Conservation (phyloP, 2,329 filamentous ascomycete genomes). For the Neospermospora avenae region DNA sequence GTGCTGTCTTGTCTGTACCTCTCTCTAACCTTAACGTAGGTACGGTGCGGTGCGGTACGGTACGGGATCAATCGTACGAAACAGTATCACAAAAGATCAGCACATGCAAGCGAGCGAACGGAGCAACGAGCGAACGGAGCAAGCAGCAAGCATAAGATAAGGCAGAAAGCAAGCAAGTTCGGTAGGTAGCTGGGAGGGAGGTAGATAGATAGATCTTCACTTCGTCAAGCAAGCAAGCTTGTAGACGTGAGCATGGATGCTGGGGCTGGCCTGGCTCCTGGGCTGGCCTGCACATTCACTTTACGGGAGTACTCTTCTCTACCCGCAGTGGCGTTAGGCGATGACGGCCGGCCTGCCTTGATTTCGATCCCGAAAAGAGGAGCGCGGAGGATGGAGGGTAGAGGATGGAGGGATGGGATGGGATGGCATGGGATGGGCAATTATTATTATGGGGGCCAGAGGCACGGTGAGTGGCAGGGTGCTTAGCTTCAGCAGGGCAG, state of each 20-base stretch:
- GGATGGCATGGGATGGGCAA: not conserved
- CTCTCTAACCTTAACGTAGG: not conserved
- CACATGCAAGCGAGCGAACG: not conserved
- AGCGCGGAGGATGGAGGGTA: constrained; percentile 5
- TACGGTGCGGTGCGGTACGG: too few species aligned
- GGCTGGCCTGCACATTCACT: not conserved
- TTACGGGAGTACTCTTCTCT: not conserved
- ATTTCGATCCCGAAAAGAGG: constrained; percentile 13
- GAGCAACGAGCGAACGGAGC: too few species aligned
- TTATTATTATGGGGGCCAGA: not conserved
- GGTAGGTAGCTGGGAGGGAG: not conserved
- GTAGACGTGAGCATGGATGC: not conserved
- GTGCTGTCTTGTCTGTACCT: not conserved
- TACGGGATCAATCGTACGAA: not conserved
- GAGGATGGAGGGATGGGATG: not conserved
- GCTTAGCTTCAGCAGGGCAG: too few species aligned
- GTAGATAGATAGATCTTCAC: too few species aligned
- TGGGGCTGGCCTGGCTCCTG: not conserved
- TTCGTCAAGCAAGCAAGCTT: not conserved
- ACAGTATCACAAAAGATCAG: not conserved
- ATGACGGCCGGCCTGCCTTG: constrained; percentile 19
- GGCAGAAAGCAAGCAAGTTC: too few species aligned
- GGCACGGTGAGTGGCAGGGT: too few species aligned
- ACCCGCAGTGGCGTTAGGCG: constrained; percentile 10
- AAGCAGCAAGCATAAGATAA: too few species aligned